Base-by-base conservation (phyloP, 2,329 filamentous ascomycete genomes). In the Colletotrichum theobromicola region DNA sequence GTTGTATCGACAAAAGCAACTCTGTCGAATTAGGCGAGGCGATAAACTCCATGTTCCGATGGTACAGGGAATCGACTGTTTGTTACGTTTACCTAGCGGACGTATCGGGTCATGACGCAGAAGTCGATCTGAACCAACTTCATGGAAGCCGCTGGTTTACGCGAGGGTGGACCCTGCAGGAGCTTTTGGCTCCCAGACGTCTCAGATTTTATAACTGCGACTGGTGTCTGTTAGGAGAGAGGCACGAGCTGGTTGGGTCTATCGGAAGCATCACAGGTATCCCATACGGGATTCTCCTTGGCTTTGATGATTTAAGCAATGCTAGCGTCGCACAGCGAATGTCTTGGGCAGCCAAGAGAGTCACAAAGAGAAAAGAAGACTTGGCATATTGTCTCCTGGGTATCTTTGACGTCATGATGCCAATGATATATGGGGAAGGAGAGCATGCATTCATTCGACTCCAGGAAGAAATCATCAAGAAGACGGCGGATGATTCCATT, bases 71-170 rank as follows among this genome's bases (percentile, higher is more conserved):
- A 28, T 57, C 53, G 2, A 1, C 53, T 6, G 13, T 13, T 4
- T 50, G 42, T 4, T 50, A 50, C 6, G 42, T 50, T 4, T 21
- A 50, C 1, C 12, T 46, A 1, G n/a, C 10, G 42, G 42, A 50
- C 42, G n/a, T 50, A 1, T 50, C n/a, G 0, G 10, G 3, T 21
- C n/a, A 7, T 4, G 7, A 21, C 4, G 10, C 5, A 7, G 2
- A 50, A 0, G 5, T 57, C 2, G 24, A 57, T 4, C 3, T 13
- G 9, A 13, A 28, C 0, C 53, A 57, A 4, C 9, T 57, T 5
- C 53, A 2, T 4, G 7, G 7, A 2, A 57, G 53, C 3, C 21
- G n/a, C 1, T 63, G 60, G 60, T 63, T 63, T 4, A 61, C 58
- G 28, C 32, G 58, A 0, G 58, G 58, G 2, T 61, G 58, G 58